phyloP scores from a whole-genome alignment of 2,329 filamentous ascomycete species.

The Colletotrichum eleusines region DNA sequence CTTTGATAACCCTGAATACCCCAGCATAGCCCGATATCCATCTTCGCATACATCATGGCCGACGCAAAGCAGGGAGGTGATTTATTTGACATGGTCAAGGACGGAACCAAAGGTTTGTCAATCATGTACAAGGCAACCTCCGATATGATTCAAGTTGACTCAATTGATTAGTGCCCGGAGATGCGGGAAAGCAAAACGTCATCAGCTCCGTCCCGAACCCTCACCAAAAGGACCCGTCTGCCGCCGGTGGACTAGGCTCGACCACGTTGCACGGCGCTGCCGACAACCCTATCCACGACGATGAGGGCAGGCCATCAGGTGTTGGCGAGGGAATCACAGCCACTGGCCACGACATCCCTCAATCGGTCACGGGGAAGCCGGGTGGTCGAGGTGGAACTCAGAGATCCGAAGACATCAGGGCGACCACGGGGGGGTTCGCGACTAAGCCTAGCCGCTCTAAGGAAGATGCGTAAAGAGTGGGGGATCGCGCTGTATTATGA shows the following conservation, averaged over 20 bases:
- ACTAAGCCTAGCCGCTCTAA: constrained; percentile 9
- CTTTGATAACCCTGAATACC: neutral
- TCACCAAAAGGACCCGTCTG: constrained; percentile 1
- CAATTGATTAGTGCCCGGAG: neutral
- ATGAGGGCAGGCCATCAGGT: constrained; percentile 15
- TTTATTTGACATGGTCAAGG: constrained; percentile 23
- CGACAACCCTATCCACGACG: constrained; percentile 6
- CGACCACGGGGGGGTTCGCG: neutral
- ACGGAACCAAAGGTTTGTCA: constrained; percentile 10
- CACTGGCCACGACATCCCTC: constrained; percentile 15
- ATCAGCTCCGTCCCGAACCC: constrained; percentile 24
- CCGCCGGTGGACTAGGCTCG: constrained; percentile 6
- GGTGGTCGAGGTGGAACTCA: constrained; percentile 26
- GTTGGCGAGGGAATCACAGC: constrained; percentile 21
- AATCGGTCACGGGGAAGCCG: constrained; percentile 24
- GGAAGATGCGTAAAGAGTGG: neutral
- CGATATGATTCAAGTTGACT: neutral
- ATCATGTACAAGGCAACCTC: accelerated
- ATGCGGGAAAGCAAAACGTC: constrained; percentile 27
- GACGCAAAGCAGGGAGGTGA: constrained; percentile 24
- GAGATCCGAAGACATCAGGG: constrained; percentile 17
- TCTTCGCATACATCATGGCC: neutral
- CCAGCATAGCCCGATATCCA: too few relatives aligned
- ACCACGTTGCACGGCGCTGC: constrained; percentile 19
- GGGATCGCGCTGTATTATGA: accelerated